Percentiles rank a stretch among this genome's conserved stretches.
phyloP scores from a whole-genome alignment of 164 flowering plant species.

The Malania oleifera region DNA sequence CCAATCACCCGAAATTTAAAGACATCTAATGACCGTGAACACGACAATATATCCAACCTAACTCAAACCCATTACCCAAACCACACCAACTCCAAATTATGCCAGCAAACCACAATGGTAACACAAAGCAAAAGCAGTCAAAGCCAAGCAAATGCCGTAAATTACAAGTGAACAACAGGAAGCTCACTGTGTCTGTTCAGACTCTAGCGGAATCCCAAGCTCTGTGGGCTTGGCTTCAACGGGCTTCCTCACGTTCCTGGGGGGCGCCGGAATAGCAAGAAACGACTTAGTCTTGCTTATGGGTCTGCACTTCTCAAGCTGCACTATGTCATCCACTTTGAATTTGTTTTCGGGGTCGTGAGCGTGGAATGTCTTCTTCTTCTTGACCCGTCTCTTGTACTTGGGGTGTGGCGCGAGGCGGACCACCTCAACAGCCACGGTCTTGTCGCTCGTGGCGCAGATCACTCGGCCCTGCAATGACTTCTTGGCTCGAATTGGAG shows the following conservation, averaged over 20 bases:
- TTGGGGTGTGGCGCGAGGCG: constrained; percentile 81
- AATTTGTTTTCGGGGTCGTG: constrained; percentile 84
- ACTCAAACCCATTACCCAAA: not conserved
- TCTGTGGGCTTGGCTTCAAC: constrained; percentile 19
- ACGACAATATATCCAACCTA: too few relatives aligned
- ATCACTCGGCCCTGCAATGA: constrained; percentile 69
- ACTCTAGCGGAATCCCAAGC: constrained; percentile 61
- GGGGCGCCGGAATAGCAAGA: constrained; percentile 48
- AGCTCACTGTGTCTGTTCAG: too few relatives aligned
- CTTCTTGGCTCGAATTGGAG: constrained; percentile 57
- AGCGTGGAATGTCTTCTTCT: constrained; percentile 91
- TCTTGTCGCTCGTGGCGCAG: constrained; percentile 78
- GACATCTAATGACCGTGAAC: too few relatives aligned
- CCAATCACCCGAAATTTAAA: too few relatives aligned
- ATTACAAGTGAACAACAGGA: too few relatives aligned
- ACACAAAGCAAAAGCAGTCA: not conserved
- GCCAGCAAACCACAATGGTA: not conserved
- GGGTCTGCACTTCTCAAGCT: constrained; percentile 70
- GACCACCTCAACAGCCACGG: constrained; percentile 68
- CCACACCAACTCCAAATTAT: too few relatives aligned
- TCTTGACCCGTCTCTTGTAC: constrained; percentile 77
- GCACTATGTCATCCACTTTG: constrained; percentile 77
- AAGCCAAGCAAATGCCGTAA: too few relatives aligned
- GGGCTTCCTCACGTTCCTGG: constrained; percentile 18
- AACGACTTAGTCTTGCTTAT: constrained; percentile 82